Base-by-base conservation (phyloP, 352 stramenopile species). In the Phytophthora ramorum region DNA sequence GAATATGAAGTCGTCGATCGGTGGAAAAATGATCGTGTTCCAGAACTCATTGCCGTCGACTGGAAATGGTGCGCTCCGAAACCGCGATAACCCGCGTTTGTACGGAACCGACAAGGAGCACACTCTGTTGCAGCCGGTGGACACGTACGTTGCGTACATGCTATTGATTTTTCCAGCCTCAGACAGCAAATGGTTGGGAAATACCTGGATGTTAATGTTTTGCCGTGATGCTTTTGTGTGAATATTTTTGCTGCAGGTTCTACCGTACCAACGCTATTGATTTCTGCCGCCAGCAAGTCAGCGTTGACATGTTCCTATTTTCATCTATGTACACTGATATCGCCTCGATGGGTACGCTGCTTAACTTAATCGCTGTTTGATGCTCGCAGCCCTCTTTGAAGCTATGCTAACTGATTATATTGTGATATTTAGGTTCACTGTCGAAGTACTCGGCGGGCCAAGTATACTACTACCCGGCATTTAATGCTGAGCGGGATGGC, bases 261-360 rank as follows among this genome's bases (percentile, higher is more conserved):
- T 98, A 97, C 70, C 79, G 84, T 12, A 92, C 93, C 35, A 95
- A 95, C 43, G 92, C 97, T 5, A 93, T 99, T 70, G 97, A 99
- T 76, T 99, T 99, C 63, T 98, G 88, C 72, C 86, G 97, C 40
- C 89, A 99, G 63, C 98, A 99, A 91, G 98, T 99, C 62, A 98
- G 91, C 63, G 97, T 99, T n/a, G 98, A 99, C 68, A 96, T 98
- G 65, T 99, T 99, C 78, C 71, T 99, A 2, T 98, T 99, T 75
- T 92, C 96, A 16, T 83, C 81, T 1, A 85, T 93, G 74, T 99
- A 99, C 78, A 98, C 94, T 63, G 98, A 99, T 79, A 83, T 99
- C 6, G 97, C 98, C 0, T 97, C 96, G 0, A 71, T 99, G 20
- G 87, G 83, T 91, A 79, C 32, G 17, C 10, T 38, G 10, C n/a